These are phyloP conservation scores for Boletus edulis DNA, from an alignment of 768 basidiomycete genomes.

Conservation along the genomic window DNA sequence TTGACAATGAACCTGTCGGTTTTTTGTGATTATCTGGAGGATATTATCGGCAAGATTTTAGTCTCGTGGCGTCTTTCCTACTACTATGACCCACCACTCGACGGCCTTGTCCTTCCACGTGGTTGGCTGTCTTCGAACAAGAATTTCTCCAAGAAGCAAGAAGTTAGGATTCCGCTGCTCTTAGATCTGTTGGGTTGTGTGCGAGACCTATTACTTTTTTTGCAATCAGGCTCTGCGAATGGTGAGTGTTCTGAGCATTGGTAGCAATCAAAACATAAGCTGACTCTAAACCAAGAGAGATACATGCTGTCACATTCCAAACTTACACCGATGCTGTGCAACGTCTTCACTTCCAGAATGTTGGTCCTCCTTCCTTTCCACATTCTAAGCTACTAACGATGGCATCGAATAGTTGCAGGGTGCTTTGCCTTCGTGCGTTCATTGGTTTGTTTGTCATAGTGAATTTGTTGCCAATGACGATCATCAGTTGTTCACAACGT, in stretches of 20 bases:
- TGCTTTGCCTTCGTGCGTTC: conserved; percentile 46
- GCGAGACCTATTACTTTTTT: conserved; percentile 23
- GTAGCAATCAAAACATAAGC: too few relatives aligned
- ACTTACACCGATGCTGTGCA: conserved; percentile 24
- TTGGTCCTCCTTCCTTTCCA: conserved; percentile 13
- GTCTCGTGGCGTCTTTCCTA: conserved; percentile 31
- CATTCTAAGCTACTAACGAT: too few relatives aligned
- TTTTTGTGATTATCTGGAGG: conserved; percentile 53
- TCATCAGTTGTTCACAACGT: conserved; percentile 30
- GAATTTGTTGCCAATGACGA: background rate
- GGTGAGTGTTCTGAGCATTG: too few relatives aligned
- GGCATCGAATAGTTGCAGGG: conserved; percentile 30
- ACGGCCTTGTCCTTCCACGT: conserved; percentile 51
- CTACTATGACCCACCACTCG: conserved; percentile 23
- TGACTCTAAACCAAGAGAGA: background rate
- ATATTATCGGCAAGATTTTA: conserved; percentile 41
- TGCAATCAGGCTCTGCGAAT: conserved; percentile 17
- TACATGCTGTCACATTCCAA: conserved; percentile 4
- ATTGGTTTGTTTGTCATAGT: background rate
- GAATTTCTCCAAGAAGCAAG: conserved; percentile 14
- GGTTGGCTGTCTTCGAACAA: conserved; percentile 43
- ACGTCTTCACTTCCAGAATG: conserved; percentile 48
- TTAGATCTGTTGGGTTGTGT: conserved; percentile 24
- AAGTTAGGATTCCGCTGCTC: conserved; percentile 39
- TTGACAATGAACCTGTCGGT: conserved; percentile 21